Evolutionary conservation across 352 stramenopile species (phyloP).

Genomic region (Pythium diclinum): DNA sequence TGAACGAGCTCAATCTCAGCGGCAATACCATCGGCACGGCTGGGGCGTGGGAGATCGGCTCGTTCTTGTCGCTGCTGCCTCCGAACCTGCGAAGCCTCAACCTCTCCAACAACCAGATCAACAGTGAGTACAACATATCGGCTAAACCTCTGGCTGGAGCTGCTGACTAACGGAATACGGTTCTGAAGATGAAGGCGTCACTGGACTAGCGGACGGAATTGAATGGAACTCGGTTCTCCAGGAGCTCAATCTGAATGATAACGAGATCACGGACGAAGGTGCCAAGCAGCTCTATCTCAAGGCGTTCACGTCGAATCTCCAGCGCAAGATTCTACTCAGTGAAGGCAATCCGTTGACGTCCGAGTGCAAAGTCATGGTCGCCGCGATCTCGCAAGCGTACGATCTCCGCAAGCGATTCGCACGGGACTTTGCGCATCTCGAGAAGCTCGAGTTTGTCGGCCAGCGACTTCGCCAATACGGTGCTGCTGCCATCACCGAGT

Average conservation of each 20-base stretch:
- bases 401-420: constrained; percentile 53
- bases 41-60: constrained; percentile 37
- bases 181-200: constrained; percentile 36
- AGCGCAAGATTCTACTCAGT: constrained; percentile 39
- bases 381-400: constrained; percentile 51
- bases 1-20: constrained; percentile 55
- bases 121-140: constrained; percentile 27
- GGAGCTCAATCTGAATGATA: constrained; percentile 50
- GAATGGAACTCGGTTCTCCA: constrained; percentile 41
- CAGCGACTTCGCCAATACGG: constrained; percentile 47
- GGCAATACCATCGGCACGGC: constrained; percentile 43
- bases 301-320: constrained; percentile 43
- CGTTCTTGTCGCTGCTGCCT: constrained; percentile 43
- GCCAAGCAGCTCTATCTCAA: constrained; percentile 50
- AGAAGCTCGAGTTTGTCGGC: constrained; percentile 38
- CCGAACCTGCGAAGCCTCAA: constrained; percentile 40
- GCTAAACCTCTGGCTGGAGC: no score
- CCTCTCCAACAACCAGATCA: constrained; percentile 48
- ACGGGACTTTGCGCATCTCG: constrained; percentile 35
- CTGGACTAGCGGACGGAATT: constrained; percentile 40
- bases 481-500: constrained; percentile 40
- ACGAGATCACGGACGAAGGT: constrained; percentile 47
- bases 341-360: constrained; percentile 41
- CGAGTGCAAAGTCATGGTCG: constrained; percentile 47
- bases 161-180: not conserved